Evolutionary conservation across 2,329 filamentous ascomycete species (phyloP), one percentile per base, ranked within the genome.

Genomic region (Verticillium zaregamsianum): DNA sequence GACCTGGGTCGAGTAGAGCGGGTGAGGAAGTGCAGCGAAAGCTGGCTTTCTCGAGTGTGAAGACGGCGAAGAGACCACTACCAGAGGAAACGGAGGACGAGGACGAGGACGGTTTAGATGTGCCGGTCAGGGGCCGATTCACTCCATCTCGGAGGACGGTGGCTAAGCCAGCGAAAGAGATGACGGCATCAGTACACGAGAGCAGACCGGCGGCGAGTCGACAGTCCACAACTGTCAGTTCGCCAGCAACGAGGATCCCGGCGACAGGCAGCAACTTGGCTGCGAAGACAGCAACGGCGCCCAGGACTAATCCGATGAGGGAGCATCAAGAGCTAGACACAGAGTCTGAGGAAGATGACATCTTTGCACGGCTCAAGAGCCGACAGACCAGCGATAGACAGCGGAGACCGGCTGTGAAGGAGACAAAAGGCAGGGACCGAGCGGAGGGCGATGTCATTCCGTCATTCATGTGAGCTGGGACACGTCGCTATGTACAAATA

Each of bases 211-310:
- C 37, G 15, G 15, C 37, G 17, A 20, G 5, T n/a, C 37, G 37
- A 17, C 37, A n/a, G 2, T 15, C 14, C 5, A 7, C 6, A 15
- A 7, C 14, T n/a, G 37, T 7, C 14, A 40, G 37, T 15, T 40
- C 37, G 15, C 17, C 37, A 15, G 14, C 37, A 5, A 20, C 8
- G 33, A 39, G 11, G 35, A 57, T 11, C 6, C 4, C 52, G 28
- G 39, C 56, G 59, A 65, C 15, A 6, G 6, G 28, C 28, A 28
- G 28, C 4, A 28, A 28, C 28, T 28, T 28, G 58, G 63, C n/a
- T 57, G 63, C 56, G 32, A 65, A n/a, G 69, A 75, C 15, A 66
- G 72, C 0, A 71, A 76, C 33, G 71, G 76, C 35, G 31, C 8
- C 17, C n/a, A 15, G 6, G 12, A 14, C 54, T 14, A 11, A 35